Percentiles rank a stretch among this genome's conserved stretches.
phyloP scores from a whole-genome alignment of 192 early-diverging fungal species.

The Chytriomyces hyalinus region DNA sequence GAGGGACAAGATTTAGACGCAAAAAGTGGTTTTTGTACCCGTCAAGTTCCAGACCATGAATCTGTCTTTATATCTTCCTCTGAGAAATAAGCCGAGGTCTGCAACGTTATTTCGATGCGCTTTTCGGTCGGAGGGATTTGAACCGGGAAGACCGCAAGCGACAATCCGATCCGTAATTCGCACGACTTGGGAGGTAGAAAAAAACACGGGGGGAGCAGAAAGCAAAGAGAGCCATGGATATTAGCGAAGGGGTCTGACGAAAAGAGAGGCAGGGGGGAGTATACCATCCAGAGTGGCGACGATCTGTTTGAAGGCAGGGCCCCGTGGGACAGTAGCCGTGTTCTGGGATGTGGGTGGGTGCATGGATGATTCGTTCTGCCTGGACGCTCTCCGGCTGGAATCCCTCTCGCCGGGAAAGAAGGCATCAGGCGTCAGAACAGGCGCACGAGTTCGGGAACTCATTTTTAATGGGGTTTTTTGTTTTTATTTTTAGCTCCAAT shows the following conservation, averaged over 20 bases:
- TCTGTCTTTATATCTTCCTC: constrained; percentile 48
- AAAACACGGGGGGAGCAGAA: constrained; percentile 50
- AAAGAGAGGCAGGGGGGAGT: constrained; percentile 43
- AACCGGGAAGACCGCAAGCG: constrained; percentile 50
- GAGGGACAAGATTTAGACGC: not conserved
- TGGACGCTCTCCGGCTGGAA: not conserved
- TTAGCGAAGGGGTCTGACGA: constrained; percentile 1
- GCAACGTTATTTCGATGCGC: constrained; percentile 51
- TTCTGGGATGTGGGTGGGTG: not conserved
- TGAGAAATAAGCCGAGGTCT: constrained; percentile 58
- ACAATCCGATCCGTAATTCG: constrained; percentile 59
- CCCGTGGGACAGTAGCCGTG: constrained; percentile 6
- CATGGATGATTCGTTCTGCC: not conserved
- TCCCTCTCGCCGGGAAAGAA: constrained; percentile 1
- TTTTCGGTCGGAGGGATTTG: constrained; percentile 32
- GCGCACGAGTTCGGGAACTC: not conserved
- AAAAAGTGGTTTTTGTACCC: constrained; percentile 20
- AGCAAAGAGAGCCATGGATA: constrained; percentile 45
- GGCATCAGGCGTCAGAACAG: constrained; percentile 1
- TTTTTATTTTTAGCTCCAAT: too few species aligned
- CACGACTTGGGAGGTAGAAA: constrained; percentile 47
- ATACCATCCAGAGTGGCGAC: constrained; percentile 49
- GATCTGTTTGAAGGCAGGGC: constrained; percentile 26
- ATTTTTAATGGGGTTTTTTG: not conserved
- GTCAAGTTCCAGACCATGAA: constrained; percentile 67